Percentiles rank a stretch among this genome's conserved stretches.
Evolutionary conservation across 179 eudicot genomes (phyloP).

Genomic region (Dionaea muscipula): DNA sequence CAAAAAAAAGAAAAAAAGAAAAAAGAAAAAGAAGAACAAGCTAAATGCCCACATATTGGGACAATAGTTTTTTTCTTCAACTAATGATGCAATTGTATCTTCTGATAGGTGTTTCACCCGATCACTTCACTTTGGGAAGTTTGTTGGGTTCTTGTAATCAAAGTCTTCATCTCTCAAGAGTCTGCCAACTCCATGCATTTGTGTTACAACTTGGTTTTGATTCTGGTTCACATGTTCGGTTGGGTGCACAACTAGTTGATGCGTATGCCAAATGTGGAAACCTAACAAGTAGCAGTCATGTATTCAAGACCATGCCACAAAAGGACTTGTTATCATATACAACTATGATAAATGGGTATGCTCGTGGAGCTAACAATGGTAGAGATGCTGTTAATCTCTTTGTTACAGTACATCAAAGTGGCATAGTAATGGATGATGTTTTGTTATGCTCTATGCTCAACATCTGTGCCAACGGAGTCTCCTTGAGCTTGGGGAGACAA

Average conservation of each 20-base stretch:
- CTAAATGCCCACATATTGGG: too few relatives aligned
- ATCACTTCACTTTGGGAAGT: slow-evolving; percentile 49
- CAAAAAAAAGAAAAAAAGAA: too few relatives aligned
- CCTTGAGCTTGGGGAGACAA: slow-evolving; percentile 45
- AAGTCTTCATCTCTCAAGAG: slow-evolving; percentile 15
- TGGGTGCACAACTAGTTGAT: slow-evolving; percentile 38
- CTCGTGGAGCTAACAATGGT: slow-evolving; percentile 25
- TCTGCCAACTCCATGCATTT: slow-evolving; percentile 34
- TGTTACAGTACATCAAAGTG: slow-evolving; percentile 26
- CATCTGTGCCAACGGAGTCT: slow-evolving; percentile 43
- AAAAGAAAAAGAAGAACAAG: too few relatives aligned
- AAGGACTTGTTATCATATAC: slow-evolving; percentile 42
- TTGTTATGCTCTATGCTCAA: slow-evolving; percentile 50
- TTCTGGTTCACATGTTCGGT: slow-evolving; percentile 27
- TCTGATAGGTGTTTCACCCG: slow-evolving; percentile 47
- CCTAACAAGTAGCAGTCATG: slow-evolving; percentile 20
- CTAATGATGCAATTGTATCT: neutral
- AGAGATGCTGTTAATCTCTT: slow-evolving; percentile 40
- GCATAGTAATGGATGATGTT: slow-evolving; percentile 29
- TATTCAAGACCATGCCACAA: slow-evolving; percentile 26
- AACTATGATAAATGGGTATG: slow-evolving; percentile 47
- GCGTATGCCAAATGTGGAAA: slow-evolving; percentile 60
- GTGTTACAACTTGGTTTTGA: slow-evolving; percentile 38
- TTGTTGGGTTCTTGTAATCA: slow-evolving; percentile 30
- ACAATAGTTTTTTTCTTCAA: too few relatives aligned